phyloP scores from a whole-genome alignment of 768 basidiomycete genomes.

The Sarcomyxa edulis region DNA sequence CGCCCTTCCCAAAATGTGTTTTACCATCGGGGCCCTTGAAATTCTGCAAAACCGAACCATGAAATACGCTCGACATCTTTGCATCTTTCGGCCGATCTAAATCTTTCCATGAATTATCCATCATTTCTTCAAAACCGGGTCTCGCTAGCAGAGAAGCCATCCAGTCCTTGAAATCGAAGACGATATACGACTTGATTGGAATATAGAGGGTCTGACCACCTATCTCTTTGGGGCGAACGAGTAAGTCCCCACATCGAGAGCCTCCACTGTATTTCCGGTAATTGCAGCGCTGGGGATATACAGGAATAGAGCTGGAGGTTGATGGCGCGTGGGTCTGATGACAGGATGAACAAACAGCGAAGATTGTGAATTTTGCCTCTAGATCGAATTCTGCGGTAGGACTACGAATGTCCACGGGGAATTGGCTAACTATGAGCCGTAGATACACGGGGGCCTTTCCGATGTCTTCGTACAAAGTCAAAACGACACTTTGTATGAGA shows the following conservation, averaged over 20 bases:
- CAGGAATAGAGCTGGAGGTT: neutral
- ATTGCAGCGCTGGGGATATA: conserved; percentile 7
- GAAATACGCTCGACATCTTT: conserved; percentile 18
- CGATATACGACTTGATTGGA: conserved; percentile 16
- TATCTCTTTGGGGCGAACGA: neutral
- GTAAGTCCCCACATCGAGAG: neutral
- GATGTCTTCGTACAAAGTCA: too few relatives aligned
- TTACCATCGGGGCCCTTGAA: conserved; percentile 20
- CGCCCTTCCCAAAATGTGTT: conserved; percentile 13
- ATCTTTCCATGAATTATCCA: conserved; percentile 17
- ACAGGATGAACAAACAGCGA: conserved; percentile 7
- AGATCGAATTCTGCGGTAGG: too few relatives aligned
- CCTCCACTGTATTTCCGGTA: neutral
- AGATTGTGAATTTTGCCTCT: neutral
- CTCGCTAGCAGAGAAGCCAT: conserved; percentile 17
- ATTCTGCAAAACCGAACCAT: conserved; percentile 14
- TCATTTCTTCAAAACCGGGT: conserved; percentile 14
- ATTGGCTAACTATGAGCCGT: too few relatives aligned
- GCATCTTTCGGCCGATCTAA: conserved; percentile 6
- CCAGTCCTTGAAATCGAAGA: conserved; percentile 21
- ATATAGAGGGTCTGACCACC: conserved; percentile 1
- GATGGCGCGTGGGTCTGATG: conserved; percentile 8
- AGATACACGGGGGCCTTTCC: too few relatives aligned
- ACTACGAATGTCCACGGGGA: too few relatives aligned
- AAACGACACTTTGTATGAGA: too few relatives aligned